These are phyloP conservation scores for Diversispora eburnea DNA, from an alignment of 192 early-diverging fungal species.

Conservation along the genomic window DNA sequence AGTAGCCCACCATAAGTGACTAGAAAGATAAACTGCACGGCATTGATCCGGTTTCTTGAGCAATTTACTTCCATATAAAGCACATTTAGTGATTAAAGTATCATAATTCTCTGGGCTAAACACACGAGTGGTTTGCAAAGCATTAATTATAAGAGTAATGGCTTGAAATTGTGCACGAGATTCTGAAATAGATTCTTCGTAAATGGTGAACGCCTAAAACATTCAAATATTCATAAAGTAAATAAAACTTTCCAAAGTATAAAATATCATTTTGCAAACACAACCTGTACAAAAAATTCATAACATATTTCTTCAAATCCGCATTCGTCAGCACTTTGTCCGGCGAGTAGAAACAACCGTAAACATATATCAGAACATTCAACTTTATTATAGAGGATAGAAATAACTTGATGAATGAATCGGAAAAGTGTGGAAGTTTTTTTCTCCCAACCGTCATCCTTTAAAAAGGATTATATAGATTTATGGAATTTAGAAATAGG, in stretches of 20 bases:
- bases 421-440: slow-evolving; percentile 73
- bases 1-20: slow-evolving; percentile 91
- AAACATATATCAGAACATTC: slow-evolving; percentile 61
- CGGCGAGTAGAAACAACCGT: slow-evolving; percentile 82
- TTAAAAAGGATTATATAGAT: background rate
- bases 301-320: slow-evolving; percentile 93
- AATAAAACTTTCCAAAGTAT: background rate
- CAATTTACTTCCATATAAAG: slow-evolving; percentile 84
- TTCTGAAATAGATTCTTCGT: slow-evolving; percentile 94
- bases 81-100: slow-evolving; percentile 88
- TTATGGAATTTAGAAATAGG: background rate
- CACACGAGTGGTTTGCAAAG: slow-evolving; percentile 75
- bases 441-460: slow-evolving; percentile 64
- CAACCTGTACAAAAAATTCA: slow-evolving; percentile 90
- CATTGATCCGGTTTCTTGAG: slow-evolving; percentile 95
- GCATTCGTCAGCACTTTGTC: slow-evolving; percentile 79
- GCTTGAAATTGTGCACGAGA: slow-evolving; percentile 88
- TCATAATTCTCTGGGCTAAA: slow-evolving; percentile 93
- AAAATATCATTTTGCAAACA: background rate
- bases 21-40: slow-evolving; percentile 74
- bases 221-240: background rate
- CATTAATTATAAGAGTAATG: slow-evolving; percentile 82
- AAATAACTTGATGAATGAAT: slow-evolving; percentile 85
- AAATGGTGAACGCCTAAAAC: slow-evolving; percentile 83
- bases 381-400: slow-evolving; percentile 63